Percentiles rank a stretch among this genome's conserved stretches.
phyloP scores from a whole-genome alignment of 1,139 yeast genomes.

The Scheffersomyces quercinus region DNA sequence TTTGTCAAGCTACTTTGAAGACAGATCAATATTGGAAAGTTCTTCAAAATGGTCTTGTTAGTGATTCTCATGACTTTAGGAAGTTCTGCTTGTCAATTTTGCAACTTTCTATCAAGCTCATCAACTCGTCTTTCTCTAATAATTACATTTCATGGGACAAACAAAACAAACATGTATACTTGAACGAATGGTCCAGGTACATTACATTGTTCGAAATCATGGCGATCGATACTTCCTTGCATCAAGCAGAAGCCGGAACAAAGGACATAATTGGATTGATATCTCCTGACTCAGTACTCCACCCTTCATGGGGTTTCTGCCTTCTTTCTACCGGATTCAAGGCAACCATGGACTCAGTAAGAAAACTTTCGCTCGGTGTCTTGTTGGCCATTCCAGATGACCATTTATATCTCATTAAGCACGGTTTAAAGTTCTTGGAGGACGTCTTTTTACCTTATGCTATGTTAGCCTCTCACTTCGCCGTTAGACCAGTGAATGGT shows the following conservation, averaged over 20 bases:
- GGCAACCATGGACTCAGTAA: slow-evolving; percentile 79
- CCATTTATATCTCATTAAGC: slow-evolving; percentile 51
- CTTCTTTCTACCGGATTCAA: slow-evolving; percentile 73
- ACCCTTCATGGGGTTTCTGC: slow-evolving; percentile 74
- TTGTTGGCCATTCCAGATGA: slow-evolving; percentile 54
- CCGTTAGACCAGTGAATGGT: slow-evolving; percentile 29
- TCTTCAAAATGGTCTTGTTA: slow-evolving; percentile 58
- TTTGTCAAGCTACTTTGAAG: slow-evolving; percentile 36
- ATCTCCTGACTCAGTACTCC: slow-evolving; percentile 49
- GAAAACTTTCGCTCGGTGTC: slow-evolving; percentile 61
- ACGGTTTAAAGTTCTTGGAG: slow-evolving; percentile 49
- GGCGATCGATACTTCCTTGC: slow-evolving; percentile 82
- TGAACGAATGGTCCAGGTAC: slow-evolving; percentile 69
- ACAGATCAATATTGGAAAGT: slow-evolving; percentile 54
- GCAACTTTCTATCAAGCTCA: slow-evolving; percentile 56
- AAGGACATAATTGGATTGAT: slow-evolving; percentile 61
- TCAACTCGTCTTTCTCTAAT: slow-evolving; percentile 40
- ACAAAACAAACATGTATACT: slow-evolving; percentile 23
- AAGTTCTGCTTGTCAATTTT: slow-evolving; percentile 72
- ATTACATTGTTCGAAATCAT: slow-evolving; percentile 76
- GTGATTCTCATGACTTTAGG: slow-evolving; percentile 65
- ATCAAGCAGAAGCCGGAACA: slow-evolving; percentile 81
- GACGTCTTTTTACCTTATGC: slow-evolving; percentile 60
- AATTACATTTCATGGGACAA: slow-evolving; percentile 51
- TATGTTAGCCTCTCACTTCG: slow-evolving; percentile 65